A percentile compares a stretch with the other conserved stretches of the same genome.
These are phyloP conservation scores for Saccharomycopsis babjevae DNA, from an alignment of 805 yeast genomes.

Conservation along the genomic window DNA sequence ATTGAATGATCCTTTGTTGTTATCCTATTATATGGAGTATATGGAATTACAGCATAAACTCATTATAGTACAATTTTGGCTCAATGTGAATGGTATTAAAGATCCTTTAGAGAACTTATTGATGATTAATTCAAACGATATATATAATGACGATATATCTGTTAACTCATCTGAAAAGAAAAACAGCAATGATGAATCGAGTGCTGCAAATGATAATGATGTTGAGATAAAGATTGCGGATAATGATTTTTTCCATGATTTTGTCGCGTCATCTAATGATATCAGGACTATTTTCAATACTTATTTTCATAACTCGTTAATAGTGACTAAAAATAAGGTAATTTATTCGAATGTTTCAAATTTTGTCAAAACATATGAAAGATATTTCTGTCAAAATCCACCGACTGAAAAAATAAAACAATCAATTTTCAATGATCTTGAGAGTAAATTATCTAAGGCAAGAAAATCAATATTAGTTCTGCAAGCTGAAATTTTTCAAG, in stretches of 20 bases:
- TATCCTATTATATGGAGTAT: slow-evolving; percentile 42
- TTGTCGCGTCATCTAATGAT: slow-evolving; percentile 11
- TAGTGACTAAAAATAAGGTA: slow-evolving; percentile 16
- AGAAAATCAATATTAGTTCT: slow-evolving; percentile 48
- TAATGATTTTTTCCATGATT: background rate
- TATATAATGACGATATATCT: slow-evolving; percentile 16
- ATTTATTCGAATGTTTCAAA: slow-evolving; percentile 16
- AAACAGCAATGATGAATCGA: slow-evolving; percentile 15
- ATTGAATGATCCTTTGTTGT: slow-evolving; percentile 36
- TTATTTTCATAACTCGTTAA: slow-evolving; percentile 14
- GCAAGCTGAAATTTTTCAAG: slow-evolving; percentile 43
- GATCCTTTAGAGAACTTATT: slow-evolving; percentile 53
- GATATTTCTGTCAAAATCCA: background rate
- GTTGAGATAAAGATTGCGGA: slow-evolving; percentile 4
- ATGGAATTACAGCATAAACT: slow-evolving; percentile 42
- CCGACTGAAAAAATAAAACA: background rate
- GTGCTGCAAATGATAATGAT: slow-evolving; percentile 3
- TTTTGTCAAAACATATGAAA: slow-evolving; percentile 12
- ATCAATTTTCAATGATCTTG: slow-evolving; percentile 3
- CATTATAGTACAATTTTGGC: slow-evolving; percentile 51
- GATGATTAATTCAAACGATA: slow-evolving; percentile 14
- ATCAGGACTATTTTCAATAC: slow-evolving; percentile 14
- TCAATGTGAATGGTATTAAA: slow-evolving; percentile 52
- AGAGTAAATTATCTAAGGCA: slow-evolving; percentile 38
- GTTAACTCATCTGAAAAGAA: background rate